phyloP scores from a whole-genome alignment of 2,329 filamentous ascomycete species.

The Alternaria sp. region DNA sequence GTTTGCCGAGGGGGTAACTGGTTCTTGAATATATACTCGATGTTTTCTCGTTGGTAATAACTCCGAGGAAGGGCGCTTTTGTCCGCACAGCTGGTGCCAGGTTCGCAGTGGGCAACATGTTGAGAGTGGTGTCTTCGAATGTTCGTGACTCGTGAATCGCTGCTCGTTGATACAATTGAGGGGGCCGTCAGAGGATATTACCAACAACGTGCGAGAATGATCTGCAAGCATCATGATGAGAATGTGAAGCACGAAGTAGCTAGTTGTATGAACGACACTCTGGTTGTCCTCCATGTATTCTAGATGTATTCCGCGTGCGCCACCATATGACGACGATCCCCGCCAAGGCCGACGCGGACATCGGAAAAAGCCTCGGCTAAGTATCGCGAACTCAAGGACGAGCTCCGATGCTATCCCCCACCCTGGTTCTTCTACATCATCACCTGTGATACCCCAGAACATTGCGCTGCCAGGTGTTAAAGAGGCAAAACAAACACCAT shows the following conservation, averaged over 20 bases:
- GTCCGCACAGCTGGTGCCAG: too few relatives aligned
- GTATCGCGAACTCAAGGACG: slow-evolving; percentile 6
- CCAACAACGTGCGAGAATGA: too few relatives aligned
- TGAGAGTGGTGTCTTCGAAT: too few relatives aligned
- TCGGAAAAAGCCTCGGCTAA: slow-evolving; percentile 22
- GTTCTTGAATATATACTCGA: slow-evolving; percentile 5
- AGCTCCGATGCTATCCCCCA: slow-evolving; percentile 22
- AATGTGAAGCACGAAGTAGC: too few relatives aligned
- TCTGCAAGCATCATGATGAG: too few relatives aligned
- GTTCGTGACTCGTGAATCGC: too few relatives aligned
- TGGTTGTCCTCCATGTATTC: too few relatives aligned
- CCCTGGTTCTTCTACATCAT: slow-evolving; percentile 18
- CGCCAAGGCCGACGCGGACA: slow-evolving; percentile 16
- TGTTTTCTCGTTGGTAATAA: not conserved
- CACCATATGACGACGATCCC: not conserved
- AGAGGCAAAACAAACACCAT: slow-evolving; percentile 33
- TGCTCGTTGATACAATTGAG: too few relatives aligned
- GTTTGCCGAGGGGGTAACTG: slow-evolving; percentile 36
- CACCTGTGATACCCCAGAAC: slow-evolving; percentile 4
- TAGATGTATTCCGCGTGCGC: not conserved
- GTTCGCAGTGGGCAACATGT: too few relatives aligned
- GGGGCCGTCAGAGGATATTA: too few relatives aligned
- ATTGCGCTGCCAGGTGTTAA: slow-evolving; percentile 3
- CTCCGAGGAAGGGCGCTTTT: too few relatives aligned
- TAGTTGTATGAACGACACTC: too few relatives aligned